phyloP scores from a whole-genome alignment of 805 yeast species.

The Myxozyma vanderwaltii region DNA sequence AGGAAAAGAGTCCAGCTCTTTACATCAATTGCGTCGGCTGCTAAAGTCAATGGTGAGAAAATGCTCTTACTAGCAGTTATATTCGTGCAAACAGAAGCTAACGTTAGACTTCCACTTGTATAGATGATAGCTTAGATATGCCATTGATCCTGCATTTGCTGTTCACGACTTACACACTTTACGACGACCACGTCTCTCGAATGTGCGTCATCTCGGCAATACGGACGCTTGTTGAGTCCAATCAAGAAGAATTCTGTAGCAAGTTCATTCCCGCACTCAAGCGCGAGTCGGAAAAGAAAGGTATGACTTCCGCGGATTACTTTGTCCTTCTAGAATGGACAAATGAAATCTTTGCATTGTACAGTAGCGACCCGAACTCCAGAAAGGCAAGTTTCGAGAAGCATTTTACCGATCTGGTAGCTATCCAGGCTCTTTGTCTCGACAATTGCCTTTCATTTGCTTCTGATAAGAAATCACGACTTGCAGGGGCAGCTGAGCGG shows the following conservation, averaged over 20 bases:
- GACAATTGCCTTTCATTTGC: constrained; percentile 9
- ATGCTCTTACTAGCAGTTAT: neutral
- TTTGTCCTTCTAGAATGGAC: constrained; percentile 35
- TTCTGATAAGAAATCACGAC: constrained; percentile 15
- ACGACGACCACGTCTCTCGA: constrained; percentile 33
- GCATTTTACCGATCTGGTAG: constrained; percentile 16
- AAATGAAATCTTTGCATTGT: constrained; percentile 12
- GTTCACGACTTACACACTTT: constrained; percentile 30
- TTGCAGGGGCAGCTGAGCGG: constrained; percentile 21
- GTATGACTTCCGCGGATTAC: constrained; percentile 32
- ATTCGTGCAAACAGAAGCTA: neutral
- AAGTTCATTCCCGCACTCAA: constrained; percentile 21
- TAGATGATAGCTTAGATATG: constrained; percentile 22
- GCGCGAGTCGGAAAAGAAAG: constrained; percentile 22
- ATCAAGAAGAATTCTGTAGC: neutral
- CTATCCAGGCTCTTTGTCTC: constrained; percentile 20
- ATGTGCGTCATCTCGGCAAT: constrained; percentile 24
- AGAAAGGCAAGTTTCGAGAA: neutral
- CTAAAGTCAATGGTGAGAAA: constrained; percentile 19
- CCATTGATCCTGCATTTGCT: constrained; percentile 22
- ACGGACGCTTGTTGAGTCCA: constrained; percentile 10
- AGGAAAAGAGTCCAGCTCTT: constrained; percentile 26
- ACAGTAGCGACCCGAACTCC: neutral
- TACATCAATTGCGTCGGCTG: constrained; percentile 21
- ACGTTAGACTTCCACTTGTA: neutral